These are phyloP conservation scores for Lactarius sp. DNA, from an alignment of 768 basidiomycete species.

Conservation along the genomic window DNA sequence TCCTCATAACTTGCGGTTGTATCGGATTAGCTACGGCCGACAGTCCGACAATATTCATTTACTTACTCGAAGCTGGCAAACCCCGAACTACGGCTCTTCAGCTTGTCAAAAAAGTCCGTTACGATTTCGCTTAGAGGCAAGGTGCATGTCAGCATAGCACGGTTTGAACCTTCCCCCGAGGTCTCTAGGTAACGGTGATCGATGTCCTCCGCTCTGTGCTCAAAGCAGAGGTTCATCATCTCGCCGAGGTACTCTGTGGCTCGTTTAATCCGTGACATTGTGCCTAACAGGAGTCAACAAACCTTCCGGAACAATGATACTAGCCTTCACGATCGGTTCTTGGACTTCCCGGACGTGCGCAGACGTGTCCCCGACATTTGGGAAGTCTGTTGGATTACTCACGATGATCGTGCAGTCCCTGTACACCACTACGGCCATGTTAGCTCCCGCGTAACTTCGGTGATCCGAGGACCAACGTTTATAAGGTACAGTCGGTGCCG, in stretches of 20 bases:
- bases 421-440: slow-evolving; percentile 58
- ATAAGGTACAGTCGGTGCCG: slow-evolving; percentile 93
- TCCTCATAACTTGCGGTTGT: slow-evolving; percentile 74
- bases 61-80: slow-evolving; percentile 89
- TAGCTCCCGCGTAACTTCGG: slow-evolving; percentile 2
- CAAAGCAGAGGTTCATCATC: slow-evolving; percentile 92
- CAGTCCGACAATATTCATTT: not conserved
- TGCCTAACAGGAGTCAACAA: slow-evolving; percentile 15
- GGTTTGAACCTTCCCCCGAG: slow-evolving; percentile 46
- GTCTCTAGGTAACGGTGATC: slow-evolving; percentile 81
- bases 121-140: slow-evolving; percentile 93
- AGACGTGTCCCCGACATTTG: slow-evolving; percentile 61
- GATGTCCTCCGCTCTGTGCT: slow-evolving; percentile 76
- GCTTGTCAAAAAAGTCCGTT: slow-evolving; percentile 89
- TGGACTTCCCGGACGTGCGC: slow-evolving; percentile 69
- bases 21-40: slow-evolving; percentile 4
- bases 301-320: slow-evolving; percentile 94
- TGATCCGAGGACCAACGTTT: slow-evolving; percentile 47
- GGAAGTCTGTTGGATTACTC: slow-evolving; percentile 95
- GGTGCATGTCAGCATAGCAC: slow-evolving; percentile 75
- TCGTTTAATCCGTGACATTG: not conserved
- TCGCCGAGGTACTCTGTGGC: slow-evolving; percentile 81
- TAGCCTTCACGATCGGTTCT: slow-evolving; percentile 90
- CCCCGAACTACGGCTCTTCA: slow-evolving; percentile 89
- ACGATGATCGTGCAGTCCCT: slow-evolving; percentile 55